A percentile compares a stretch with the other conserved stretches of the same genome.
These are phyloP conservation scores for Climacium dendroides DNA, from an alignment of 225 moss, liverwort and hornwort species.

Conservation along the genomic window DNA sequence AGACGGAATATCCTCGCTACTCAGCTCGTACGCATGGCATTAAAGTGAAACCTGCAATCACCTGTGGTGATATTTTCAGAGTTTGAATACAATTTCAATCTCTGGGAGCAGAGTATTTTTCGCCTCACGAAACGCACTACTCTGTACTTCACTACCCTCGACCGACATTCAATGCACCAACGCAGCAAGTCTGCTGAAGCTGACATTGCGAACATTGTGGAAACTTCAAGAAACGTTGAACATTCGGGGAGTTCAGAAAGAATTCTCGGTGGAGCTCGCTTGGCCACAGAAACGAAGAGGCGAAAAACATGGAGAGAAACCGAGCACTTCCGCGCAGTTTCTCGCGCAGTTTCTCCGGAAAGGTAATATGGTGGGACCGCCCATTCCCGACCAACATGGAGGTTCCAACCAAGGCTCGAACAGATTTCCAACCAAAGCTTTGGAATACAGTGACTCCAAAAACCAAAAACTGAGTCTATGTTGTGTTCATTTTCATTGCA, in stretches of 20 bases:
- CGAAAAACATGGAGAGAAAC: background rate
- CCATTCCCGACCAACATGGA: too few species aligned
- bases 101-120: background rate
- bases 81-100: background rate
- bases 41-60: background rate
- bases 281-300: background rate
- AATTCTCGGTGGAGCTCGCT: background rate
- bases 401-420: too few species aligned
- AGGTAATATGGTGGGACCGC: too few species aligned
- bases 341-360: background rate
- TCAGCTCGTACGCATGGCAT: background rate
- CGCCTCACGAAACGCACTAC: background rate
- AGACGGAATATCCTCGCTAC: background rate
- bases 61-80: background rate
- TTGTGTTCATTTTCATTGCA: too few species aligned
- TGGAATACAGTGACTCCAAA: too few species aligned
- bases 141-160: too few species aligned
- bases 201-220: background rate
- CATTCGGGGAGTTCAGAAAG: background rate
- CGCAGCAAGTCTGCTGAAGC: background rate
- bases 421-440: too few species aligned
- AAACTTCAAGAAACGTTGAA: too few species aligned
- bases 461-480: too few species aligned
- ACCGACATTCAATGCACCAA: background rate
- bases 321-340: background rate